Evolutionary conservation across 176 grass and related monocot genomes (phyloP), one percentile per base, ranked within the genome.

Genomic region (Triticum turgidum): DNA sequence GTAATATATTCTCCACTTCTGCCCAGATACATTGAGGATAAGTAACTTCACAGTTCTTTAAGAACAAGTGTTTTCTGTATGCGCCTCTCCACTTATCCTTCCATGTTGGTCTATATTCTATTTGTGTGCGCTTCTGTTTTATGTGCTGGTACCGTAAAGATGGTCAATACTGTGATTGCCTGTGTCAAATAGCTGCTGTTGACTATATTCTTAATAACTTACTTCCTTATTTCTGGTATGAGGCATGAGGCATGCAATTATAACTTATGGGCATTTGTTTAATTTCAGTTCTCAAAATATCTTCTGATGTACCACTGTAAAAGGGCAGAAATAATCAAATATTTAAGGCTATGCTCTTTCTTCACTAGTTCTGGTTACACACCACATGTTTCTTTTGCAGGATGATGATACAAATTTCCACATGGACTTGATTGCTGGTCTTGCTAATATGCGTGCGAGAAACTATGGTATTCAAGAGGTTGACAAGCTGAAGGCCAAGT

Each of bases 321-420:
- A 29, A 83, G 76, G 89, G 68, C 12, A 78, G n/a, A 88, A 68
- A 30, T 61, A 52, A 78, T 83, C 5, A 32, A 62, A 41, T 58
- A 72, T 44, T 24, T 37, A n/a, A 63, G 18, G 33, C 11, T 77
- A 61, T 83, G 9, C 6, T 73, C 52, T 84, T 62, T 72, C 39
- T 34, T 71, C 72, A n/a, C 52, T 64, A 74, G 44, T 81, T 91
- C 27, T 69, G 15, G 21, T 81, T 79, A 78, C 80, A 49, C 81
- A 54, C 49, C 14, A 24, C 2, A 29, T 13, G 47, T 66, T 83
- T 11, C 17, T 79, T 86, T 82, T 75, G 72, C 92, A 95, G 92
- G 92, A 97, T 84, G 92, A 95, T 83, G 95, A 91, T 69, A 92
- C 85, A 66, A 98, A 95, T 80, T 95, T 88, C 65, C 93, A 98